Evolutionary conservation across 345 rosid genomes (phyloP).

Genomic region (Populus deltoides): DNA sequence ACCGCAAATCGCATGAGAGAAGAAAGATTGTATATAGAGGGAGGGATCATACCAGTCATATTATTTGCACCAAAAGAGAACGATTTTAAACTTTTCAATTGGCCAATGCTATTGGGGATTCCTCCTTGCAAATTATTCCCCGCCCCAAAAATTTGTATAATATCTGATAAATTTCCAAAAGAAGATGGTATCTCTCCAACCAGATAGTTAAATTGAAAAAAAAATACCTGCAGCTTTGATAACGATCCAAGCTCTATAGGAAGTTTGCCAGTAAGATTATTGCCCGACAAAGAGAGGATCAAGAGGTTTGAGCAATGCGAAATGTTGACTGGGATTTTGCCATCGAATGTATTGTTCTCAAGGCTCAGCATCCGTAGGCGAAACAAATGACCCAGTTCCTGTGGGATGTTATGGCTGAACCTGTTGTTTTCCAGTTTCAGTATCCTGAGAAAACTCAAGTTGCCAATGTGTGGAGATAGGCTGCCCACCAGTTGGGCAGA

Average conservation of each 20-base stretch:
- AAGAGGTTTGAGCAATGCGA: constrained; percentile 21
- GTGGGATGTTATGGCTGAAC: constrained; percentile 24
- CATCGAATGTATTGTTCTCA: constrained; percentile 20
- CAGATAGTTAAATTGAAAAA: constrained; percentile 17
- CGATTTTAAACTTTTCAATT: constrained; percentile 11
- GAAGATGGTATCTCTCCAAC: constrained; percentile 28
- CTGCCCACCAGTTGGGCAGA: neutral
- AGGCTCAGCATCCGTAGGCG: constrained; percentile 13
- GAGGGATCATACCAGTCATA: constrained; percentile 2
- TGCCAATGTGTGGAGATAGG: constrained; percentile 13
- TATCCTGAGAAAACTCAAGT: neutral
- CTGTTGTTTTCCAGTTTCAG: constrained; percentile 17
- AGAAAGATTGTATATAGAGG: constrained; percentile 16
- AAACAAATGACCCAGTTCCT: constrained; percentile 21
- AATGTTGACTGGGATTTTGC: constrained; percentile 27
- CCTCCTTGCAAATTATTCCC: neutral
- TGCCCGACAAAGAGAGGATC: constrained; percentile 6
- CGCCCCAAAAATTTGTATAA: neutral
- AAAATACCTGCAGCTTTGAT: constrained; percentile 2
- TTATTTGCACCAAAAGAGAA: neutral
- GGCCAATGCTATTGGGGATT: constrained; percentile 31
- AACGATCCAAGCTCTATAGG: constrained; percentile 26
- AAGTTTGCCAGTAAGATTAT: constrained; percentile 29
- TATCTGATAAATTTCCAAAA: constrained; percentile 18
- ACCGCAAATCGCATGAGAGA: neutral